Evolutionary conservation across 208 protist genomes (phyloP), one percentile per base, ranked within the genome.

Genomic region (Jaenimonas drosophilae): DNA sequence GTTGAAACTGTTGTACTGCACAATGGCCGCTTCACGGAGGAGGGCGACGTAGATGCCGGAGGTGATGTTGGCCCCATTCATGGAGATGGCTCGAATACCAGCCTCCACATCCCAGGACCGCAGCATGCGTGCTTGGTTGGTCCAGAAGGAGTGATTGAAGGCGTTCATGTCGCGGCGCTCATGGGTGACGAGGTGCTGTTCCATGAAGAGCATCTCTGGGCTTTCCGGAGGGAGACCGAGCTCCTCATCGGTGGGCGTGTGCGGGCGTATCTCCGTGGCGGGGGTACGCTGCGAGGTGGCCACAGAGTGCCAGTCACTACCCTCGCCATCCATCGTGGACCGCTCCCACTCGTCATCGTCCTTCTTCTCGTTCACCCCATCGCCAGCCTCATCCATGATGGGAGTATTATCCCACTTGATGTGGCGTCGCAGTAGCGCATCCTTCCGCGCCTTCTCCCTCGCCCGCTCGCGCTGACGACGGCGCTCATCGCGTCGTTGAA

Each of bases 1-100:
- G 47, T 48, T 86, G 38, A 87, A 70, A 40, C 60, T 62, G 59
- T 88, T 85, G 52, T 89, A 84, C 63, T 88, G 74, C 40, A 74
- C 27, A 36, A 92, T 76, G 27, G 64, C 46, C 7, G 59, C 48
- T 31, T 76, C 56, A 17, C 59, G 58, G 6, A 53, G 48, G 27
- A 84, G 60, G 3, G 74, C 67, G n/a, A 87, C 71, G 39, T 80
- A 86, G 29, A 81, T 46, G 55, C 63, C 32, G 16, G 41, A 27
- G 55, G 64, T n/a, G 7, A 11, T 9, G 21, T 12, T 48, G 24
- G 19, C 23, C 42, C 12, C n/a, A 9, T 48, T 23, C 24, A 48
- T 14, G 6, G 76, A 44, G 19, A 88, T 30, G 30, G 31, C 43
- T 26, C 65, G 74, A 38, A 92, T 66, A 21, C 78, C 78, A 1